phyloP scores from a whole-genome alignment of 352 stramenopile genomes.

The Globisporangium rhizosaccharum region DNA sequence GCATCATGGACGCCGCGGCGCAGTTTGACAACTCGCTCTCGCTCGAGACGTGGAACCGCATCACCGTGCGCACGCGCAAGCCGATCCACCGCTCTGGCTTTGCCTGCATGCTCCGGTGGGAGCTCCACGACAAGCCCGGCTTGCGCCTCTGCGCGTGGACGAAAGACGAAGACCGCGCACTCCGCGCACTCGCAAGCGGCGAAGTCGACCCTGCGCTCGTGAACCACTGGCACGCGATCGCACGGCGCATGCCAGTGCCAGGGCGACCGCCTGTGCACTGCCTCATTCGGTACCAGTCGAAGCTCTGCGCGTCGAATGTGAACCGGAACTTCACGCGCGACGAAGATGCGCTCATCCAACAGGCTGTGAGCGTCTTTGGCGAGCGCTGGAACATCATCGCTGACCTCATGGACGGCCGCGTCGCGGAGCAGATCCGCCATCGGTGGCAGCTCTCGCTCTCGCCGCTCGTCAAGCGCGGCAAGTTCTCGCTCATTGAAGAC shows the following conservation, averaged over 20 bases:
- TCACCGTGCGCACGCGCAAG: conserved; percentile 22
- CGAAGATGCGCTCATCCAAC: conserved; percentile 43
- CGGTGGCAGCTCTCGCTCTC: conserved; percentile 67
- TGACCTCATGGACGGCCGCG: conserved; percentile 63
- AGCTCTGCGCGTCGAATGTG: conserved; percentile 36
- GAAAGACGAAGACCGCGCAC: conserved; percentile 40
- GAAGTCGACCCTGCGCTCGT: conserved; percentile 29
- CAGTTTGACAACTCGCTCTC: conserved; percentile 14
- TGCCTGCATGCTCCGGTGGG: conserved; percentile 68
- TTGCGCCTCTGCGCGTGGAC: conserved; percentile 51
- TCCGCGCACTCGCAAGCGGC: conserved; percentile 35
- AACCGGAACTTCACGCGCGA: conserved; percentile 39
- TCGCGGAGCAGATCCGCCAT: conserved; percentile 71
- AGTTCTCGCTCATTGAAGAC: conserved; percentile 72
- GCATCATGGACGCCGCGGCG: conserved; percentile 9
- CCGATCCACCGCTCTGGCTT: conserved; percentile 59
- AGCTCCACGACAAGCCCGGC: conserved; percentile 55
- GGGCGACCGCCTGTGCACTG: conserved; percentile 50
- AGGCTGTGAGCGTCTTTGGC: conserved; percentile 61
- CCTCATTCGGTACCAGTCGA: conserved; percentile 49
- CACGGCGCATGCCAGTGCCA: conserved; percentile 32
- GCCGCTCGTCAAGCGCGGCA: conserved; percentile 56
- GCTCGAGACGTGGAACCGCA: conserved; percentile 44
- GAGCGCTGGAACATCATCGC: conserved; percentile 78
- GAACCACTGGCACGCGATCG: conserved; percentile 50